Conservation (phyloP, 1,284 basidiomycete species). For the Ganoderma resinaceum region DNA sequence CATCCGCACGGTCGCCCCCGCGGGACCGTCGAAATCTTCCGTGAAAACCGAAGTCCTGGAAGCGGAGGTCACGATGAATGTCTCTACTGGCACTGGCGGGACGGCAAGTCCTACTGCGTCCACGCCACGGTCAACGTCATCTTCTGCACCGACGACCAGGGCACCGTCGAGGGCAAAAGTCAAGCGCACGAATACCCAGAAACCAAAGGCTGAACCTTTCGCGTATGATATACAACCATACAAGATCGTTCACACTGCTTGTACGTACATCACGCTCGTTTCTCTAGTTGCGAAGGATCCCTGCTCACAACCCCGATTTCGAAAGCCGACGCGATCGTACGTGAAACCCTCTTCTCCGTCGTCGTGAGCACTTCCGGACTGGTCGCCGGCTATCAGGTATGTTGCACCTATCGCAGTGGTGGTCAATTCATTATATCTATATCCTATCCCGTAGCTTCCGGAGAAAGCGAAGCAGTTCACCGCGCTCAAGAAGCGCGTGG, state of each 20-base stretch:
- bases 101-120: neutral
- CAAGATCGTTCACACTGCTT: constrained; percentile 48
- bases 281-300: neutral
- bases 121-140: neutral
- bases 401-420: constrained; percentile 16
- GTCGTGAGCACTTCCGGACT: constrained; percentile 74
- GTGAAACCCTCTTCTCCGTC: constrained; percentile 70
- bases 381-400: constrained; percentile 67
- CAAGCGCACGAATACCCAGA: neutral
- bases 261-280: constrained; percentile 13
- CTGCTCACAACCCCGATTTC: neutral
- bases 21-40: neutral
- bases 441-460: constrained; percentile 30
- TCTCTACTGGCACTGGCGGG: neutral
- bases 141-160: neutral
- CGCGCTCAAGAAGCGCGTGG: constrained; percentile 36
- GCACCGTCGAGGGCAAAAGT: neutral
- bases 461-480: constrained; percentile 42
- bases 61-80: neutral
- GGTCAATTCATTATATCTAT: neutral
- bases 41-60: neutral
- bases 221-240: constrained; percentile 53
- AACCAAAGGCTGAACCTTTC: constrained; percentile 3
- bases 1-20: constrained; percentile 26
- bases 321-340: constrained; percentile 12